Conservation (phyloP, 2,329 filamentous ascomycete species). For the Tolypocladium tropicale region DNA sequence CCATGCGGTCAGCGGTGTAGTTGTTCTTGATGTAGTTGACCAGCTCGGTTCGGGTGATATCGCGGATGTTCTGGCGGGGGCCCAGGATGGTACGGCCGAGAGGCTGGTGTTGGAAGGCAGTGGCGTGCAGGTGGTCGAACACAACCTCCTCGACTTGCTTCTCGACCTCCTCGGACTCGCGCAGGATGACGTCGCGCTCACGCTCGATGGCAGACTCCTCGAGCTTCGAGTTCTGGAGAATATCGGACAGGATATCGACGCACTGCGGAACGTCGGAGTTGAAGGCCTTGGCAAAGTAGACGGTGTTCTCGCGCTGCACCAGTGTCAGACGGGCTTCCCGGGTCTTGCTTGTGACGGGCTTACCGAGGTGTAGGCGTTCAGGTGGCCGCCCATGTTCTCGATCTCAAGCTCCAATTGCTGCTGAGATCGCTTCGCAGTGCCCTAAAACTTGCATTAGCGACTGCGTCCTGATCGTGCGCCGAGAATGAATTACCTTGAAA, state of each 20-base stretch:
- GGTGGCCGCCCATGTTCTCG: constrained; percentile 98
- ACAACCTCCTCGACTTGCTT: constrained; percentile 99
- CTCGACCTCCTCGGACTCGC: constrained; percentile 98
- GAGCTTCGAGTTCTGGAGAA: constrained; percentile 98
- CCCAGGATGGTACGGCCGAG: constrained; percentile 96
- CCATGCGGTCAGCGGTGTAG: constrained; percentile 99
- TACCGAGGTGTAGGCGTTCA: constrained; percentile 99
- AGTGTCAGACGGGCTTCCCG: constrained; percentile 14
- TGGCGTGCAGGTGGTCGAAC: constrained; percentile 97
- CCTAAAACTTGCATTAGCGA: constrained; percentile 36
- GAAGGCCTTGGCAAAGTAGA: constrained; percentile 99
- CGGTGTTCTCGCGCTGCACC: constrained; percentile 87
- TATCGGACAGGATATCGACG: constrained; percentile 97
- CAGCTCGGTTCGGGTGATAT: constrained; percentile 86
- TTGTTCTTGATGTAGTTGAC: constrained; percentile 98
- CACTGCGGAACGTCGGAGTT: constrained; percentile 94
- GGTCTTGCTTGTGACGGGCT: constrained; percentile 26
- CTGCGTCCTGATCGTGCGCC: not conserved
- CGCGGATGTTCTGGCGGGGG: constrained; percentile 95
- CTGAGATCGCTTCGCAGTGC: constrained; percentile 87
- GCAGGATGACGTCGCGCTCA: constrained; percentile 95
- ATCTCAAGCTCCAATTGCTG: constrained; percentile 98
- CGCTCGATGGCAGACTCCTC: constrained; percentile 88
- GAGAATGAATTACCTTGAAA: constrained; percentile 68
- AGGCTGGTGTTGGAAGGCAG: constrained; percentile 92